Evolutionary conservation across 768 basidiomycete genomes (phyloP).

Genomic region (Coprinopsis strossmayeri): DNA sequence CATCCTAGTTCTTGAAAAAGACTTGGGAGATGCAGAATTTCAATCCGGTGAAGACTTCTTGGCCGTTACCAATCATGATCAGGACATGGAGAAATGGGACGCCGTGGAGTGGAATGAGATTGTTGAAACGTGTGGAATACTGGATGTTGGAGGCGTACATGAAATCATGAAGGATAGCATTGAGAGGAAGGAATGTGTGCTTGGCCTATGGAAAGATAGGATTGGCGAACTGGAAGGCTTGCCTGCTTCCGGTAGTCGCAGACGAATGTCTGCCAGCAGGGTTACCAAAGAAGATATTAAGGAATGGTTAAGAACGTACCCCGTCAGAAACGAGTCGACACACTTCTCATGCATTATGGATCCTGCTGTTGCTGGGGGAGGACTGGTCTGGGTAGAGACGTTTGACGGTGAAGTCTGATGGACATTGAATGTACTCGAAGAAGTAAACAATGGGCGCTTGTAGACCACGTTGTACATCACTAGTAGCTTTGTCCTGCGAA

Average conservation of each 20-base stretch:
- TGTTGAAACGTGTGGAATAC: conserved; percentile 9
- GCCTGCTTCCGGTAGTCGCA: no score
- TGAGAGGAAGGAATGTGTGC: conserved; percentile 26
- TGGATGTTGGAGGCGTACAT: conserved; percentile 12
- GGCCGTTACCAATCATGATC: conserved; percentile 31
- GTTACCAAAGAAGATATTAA: conserved; percentile 20
- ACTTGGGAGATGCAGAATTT: conserved; percentile 18
- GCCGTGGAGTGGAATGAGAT: conserved; percentile 16
- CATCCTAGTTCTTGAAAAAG: conserved; percentile 29
- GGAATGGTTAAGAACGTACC: conserved; percentile 25
- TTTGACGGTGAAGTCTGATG: conserved; percentile 11
- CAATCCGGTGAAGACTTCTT: conserved; percentile 22
- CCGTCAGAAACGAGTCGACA: conserved; percentile 28
- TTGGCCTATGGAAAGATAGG: conserved; percentile 25
- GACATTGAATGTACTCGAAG: no score
- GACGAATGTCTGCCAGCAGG: conserved; percentile 2
- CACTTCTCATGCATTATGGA: conserved; percentile 36
- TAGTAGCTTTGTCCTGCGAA: no score
- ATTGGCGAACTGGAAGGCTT: no score
- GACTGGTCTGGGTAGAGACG: conserved; percentile 27
- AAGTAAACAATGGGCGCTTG: no score
- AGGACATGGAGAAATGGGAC: conserved; percentile 19
- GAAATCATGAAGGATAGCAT: conserved; percentile 28
- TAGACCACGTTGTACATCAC: no score
- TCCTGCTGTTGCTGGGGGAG: conserved; percentile 26